Evolutionary conservation across 306 rosid species (phyloP).

Genomic region (Cercis canadensis): DNA sequence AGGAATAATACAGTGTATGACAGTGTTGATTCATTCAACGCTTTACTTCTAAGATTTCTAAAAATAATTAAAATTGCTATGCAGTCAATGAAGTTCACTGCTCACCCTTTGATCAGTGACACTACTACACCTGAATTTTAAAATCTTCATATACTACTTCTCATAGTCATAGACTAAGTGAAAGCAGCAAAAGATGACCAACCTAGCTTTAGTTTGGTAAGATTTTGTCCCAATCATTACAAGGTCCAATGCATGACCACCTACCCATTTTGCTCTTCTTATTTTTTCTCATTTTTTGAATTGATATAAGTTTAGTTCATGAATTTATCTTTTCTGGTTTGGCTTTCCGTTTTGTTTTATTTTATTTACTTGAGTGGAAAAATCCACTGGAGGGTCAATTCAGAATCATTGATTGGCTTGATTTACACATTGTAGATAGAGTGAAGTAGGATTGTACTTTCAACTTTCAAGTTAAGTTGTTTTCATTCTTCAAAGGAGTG

Average conservation of each 20-base stretch:
- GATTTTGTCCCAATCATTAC: slow-evolving; percentile 55
- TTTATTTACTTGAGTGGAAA: slow-evolving; percentile 13
- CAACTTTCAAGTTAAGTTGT: not conserved
- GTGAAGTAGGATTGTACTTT: slow-evolving; percentile 33
- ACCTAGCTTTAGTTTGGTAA: slow-evolving; percentile 42
- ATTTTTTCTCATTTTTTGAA: slow-evolving; percentile 2
- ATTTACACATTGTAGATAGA: slow-evolving; percentile 5
- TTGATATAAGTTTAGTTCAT: not conserved
- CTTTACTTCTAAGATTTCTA: slow-evolving; percentile 53
- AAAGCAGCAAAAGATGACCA: slow-evolving; percentile 37
- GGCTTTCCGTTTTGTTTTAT: slow-evolving; percentile 20
- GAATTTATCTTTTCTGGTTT: not conserved
- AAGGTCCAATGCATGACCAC: slow-evolving; percentile 19
- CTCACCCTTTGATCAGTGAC: slow-evolving; percentile 40
- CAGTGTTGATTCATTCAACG: slow-evolving; percentile 34
- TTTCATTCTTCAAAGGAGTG: slow-evolving; percentile 41
- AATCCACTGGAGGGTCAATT: slow-evolving; percentile 18
- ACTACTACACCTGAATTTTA: slow-evolving; percentile 22
- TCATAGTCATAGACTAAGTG: slow-evolving; percentile 20
- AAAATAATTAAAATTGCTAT: not conserved
- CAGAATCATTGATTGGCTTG: slow-evolving; percentile 13
- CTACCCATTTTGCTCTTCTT: not conserved
- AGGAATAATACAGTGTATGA: not conserved
- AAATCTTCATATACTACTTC: not conserved
- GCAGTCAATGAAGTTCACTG: slow-evolving; percentile 36